These are phyloP conservation scores for Mortierella sp. DNA, from an alignment of 371 early-diverging fungal genomes.

Conservation along the genomic window DNA sequence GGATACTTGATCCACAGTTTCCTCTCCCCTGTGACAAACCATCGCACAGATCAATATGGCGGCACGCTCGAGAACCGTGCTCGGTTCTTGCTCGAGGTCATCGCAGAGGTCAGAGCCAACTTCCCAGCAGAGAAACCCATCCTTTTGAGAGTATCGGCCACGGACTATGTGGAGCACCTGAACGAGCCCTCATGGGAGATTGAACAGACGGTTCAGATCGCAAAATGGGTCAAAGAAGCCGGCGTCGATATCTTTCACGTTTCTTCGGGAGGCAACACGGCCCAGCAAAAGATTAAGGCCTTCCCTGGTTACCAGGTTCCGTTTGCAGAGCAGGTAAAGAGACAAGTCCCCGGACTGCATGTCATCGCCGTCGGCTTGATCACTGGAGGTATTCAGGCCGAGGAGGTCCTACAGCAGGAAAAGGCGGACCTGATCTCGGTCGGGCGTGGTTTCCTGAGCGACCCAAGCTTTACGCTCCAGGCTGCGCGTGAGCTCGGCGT, in stretches of 20 bases:
- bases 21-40: constrained; percentile 81
- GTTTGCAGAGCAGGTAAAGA: constrained; percentile 66
- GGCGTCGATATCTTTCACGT: constrained; percentile 84
- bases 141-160: constrained; percentile 79
- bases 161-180: constrained; percentile 71
- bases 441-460: constrained; percentile 79
- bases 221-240: constrained; percentile 63
- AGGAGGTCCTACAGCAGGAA: constrained; percentile 69
- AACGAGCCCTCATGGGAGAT: constrained; percentile 64
- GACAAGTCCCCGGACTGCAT: constrained; percentile 63
- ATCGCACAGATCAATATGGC: constrained; percentile 85
- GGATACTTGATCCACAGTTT: constrained; percentile 85
- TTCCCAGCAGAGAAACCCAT: constrained; percentile 84
- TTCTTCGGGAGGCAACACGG: constrained; percentile 73
- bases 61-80: constrained; percentile 84
- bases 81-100: constrained; percentile 73
- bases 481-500: constrained; percentile 72
- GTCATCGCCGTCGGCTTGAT: constrained; percentile 85
- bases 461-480: constrained; percentile 64
- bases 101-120: constrained; percentile 67
- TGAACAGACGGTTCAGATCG: constrained; percentile 71
- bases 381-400: constrained; percentile 71
- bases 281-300: constrained; percentile 60
- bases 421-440: constrained; percentile 79
- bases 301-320: constrained; percentile 78